These are phyloP conservation scores for Ophiocordyceps australis DNA, from an alignment of 2,329 filamentous ascomycete genomes.

Conservation along the genomic window DNA sequence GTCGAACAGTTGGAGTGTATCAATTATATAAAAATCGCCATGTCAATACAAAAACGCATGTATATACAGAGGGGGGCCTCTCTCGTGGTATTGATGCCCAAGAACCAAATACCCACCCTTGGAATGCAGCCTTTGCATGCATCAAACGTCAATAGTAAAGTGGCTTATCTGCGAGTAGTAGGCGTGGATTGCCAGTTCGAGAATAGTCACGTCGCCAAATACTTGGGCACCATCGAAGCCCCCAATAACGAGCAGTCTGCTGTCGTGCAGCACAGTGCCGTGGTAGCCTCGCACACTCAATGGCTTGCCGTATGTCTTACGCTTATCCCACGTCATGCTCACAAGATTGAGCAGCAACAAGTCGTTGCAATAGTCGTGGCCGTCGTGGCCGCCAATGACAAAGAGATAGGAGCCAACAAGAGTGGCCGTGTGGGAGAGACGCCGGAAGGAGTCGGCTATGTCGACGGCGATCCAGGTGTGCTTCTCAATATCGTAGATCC, in stretches of 20 bases:
- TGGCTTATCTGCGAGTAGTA: conserved; percentile 61
- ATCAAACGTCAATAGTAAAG: conserved; percentile 49
- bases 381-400: conserved; percentile 52
- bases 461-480: conserved; percentile 39
- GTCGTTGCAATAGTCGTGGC: conserved; percentile 51
- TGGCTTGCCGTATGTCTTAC: conserved; percentile 43
- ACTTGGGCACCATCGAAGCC: conserved; percentile 52
- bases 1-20: too few relatives aligned
- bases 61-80: too few relatives aligned
- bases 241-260: conserved; percentile 43
- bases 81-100: too few relatives aligned
- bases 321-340: conserved; percentile 56
- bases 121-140: too few relatives aligned
- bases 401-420: conserved; percentile 55
- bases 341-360: conserved; percentile 51
- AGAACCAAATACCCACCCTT: too few relatives aligned
- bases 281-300: conserved; percentile 50
- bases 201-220: conserved; percentile 47
- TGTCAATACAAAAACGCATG: too few relatives aligned
- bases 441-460: conserved; percentile 42
- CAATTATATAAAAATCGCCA: too few relatives aligned
- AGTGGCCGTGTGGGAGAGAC: conserved; percentile 50
- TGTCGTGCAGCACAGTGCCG: conserved; percentile 46
- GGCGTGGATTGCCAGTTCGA: conserved; percentile 51
- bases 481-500: conserved; percentile 52